A percentile compares a stretch with the other conserved stretches of the same genome.
Evolutionary conservation across 352 stramenopile species (phyloP).

Genomic region (Pythium volutum): DNA sequence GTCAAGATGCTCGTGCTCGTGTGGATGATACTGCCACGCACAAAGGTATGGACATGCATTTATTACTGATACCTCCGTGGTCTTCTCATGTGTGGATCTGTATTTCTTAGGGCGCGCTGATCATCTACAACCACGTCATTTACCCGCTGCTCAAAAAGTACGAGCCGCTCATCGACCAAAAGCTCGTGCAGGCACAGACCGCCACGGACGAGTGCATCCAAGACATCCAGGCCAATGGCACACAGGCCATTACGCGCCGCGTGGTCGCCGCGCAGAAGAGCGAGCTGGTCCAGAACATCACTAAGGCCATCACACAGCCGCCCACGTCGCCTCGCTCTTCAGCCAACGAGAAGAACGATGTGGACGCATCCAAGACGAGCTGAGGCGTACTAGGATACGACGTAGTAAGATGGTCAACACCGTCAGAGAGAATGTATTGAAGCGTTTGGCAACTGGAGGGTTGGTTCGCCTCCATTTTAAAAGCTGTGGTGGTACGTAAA

Average conservation of each 20-base stretch:
- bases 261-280: constrained; percentile 47
- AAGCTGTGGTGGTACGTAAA: constrained; percentile 86
- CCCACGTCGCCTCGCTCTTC: constrained; percentile 11
- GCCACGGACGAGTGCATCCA: constrained; percentile 43
- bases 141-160: constrained; percentile 68
- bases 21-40: constrained; percentile 95
- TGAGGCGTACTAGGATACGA: too few species aligned
- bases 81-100: not conserved
- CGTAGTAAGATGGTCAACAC: too few species aligned
- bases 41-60: constrained; percentile 35
- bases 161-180: constrained; percentile 63
- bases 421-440: constrained; percentile 4
- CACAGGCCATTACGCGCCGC: constrained; percentile 45
- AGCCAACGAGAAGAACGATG: not conserved
- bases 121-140: constrained; percentile 60
- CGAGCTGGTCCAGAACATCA: constrained; percentile 48
- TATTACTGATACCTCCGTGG: not conserved
- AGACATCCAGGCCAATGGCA: constrained; percentile 46
- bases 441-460: too few species aligned
- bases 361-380: not conserved
- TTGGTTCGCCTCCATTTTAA: constrained; percentile 34
- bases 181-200: constrained; percentile 48
- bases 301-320: constrained; percentile 30
- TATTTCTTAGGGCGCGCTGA: constrained; percentile 43
- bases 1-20: constrained; percentile 95